Base-by-base conservation (phyloP, 2,329 filamentous ascomycete species). In the Delphinella strobiligena region DNA sequence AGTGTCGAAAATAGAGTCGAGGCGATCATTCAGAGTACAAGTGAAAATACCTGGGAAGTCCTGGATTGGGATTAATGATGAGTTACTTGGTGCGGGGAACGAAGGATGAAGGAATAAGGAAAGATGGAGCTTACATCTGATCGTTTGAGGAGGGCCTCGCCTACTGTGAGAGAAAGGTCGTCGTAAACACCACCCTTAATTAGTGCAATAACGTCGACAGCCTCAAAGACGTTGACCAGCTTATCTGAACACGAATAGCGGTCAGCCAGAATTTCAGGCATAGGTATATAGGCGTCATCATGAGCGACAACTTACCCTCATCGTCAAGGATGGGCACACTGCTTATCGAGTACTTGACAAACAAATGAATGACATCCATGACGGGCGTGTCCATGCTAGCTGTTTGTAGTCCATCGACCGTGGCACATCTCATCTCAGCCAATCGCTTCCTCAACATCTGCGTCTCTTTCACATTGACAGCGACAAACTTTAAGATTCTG, bases 1-100 rank as follows among this genome's bases (percentile, higher is more conserved):
- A 1, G 91, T 96, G 60, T 95, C 88, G 59, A 96, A 96, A 50
- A 98, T 91, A 9, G 88, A 89, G 58, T 93, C 89, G 36, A 98
- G 73, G 40, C 88, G 80, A 61, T 98, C 91, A 46, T 93, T 81
- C 47, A 91, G 73, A 34, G 80, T 85, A 66, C 91, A 98, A 1
- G 89, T 96, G 62, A 95, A 96, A 47, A 98, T 96, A 32, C 93
- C 91, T 1, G 87, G 82, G 54, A 94, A 95, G 51, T 95, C 89
- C 72, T 79, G 45, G n/a, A n/a, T n/a, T n/a, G n/a, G n/a, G n/a
- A n/a, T n/a, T n/a, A n/a, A n/a, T n/a, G n/a, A n/a, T n/a, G n/a
- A n/a, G n/a, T n/a, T n/a, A 22, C 8, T n/a, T 24, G 35, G 9
- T 31, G 10, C n/a, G 31, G 29, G 12, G 16, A 11, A 5, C 10